A percentile compares a stretch with the other conserved stretches of the same genome.
phyloP scores from a whole-genome alignment of 257 asterid species.

The Ligustrum vulgare region DNA sequence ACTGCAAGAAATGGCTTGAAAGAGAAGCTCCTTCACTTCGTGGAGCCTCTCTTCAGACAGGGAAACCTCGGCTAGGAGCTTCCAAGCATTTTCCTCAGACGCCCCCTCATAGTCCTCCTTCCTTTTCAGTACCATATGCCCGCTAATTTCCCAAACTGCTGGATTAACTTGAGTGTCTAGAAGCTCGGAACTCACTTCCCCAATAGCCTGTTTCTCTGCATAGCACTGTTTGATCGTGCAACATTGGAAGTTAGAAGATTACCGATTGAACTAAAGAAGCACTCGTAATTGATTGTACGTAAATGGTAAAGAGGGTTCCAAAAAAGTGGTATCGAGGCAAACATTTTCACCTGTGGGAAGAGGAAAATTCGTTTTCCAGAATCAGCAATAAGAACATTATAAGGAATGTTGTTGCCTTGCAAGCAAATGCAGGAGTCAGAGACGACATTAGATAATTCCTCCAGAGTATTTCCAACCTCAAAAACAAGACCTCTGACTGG shows the following conservation, averaged over 20 bases:
- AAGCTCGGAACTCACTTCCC: constrained; percentile 45
- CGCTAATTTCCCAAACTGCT: constrained; percentile 59
- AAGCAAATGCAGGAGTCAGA: constrained; percentile 79
- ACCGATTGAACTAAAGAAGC: not conserved
- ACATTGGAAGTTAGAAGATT: not conserved
- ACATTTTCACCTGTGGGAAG: constrained; percentile 42
- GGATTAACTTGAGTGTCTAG: constrained; percentile 59
- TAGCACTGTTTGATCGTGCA: constrained; percentile 39
- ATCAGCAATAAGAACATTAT: constrained; percentile 66
- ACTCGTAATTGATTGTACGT: no score
- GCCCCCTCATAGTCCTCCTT: constrained; percentile 52
- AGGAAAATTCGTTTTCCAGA: constrained; percentile 47
- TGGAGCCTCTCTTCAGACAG: constrained; percentile 46
- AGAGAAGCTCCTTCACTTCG: constrained; percentile 43
- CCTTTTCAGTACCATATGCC: constrained; percentile 53
- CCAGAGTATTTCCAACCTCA: constrained; percentile 67
- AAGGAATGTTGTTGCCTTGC: constrained; percentile 83
- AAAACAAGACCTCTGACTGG: constrained; percentile 85
- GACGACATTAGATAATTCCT: constrained; percentile 64
- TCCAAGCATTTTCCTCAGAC: constrained; percentile 49
- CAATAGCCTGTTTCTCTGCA: constrained; percentile 57
- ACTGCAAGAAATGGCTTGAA: constrained; percentile 31
- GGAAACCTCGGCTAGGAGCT: constrained; percentile 54
- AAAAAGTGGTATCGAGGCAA: not conserved
- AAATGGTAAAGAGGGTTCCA: not conserved